A percentile compares a stretch with the other conserved stretches of the same genome.
These are phyloP conservation scores for Chlorella sp. DNA, from an alignment of 139 green algal genomes.

Conservation along the genomic window DNA sequence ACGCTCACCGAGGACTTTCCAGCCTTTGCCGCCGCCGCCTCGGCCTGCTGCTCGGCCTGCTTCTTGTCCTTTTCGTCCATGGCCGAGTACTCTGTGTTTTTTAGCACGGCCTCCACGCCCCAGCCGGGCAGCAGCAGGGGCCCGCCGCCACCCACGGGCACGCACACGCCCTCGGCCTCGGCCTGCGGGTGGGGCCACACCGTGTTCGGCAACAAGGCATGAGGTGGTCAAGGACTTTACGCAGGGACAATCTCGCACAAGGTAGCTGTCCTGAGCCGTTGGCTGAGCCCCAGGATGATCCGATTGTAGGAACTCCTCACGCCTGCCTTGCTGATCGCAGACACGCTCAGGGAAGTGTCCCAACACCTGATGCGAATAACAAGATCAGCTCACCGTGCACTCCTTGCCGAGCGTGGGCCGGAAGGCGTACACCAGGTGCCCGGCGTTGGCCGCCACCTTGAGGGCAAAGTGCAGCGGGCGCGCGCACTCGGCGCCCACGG, in stretches of 20 bases:
- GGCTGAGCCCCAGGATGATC: background rate
- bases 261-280: background rate
- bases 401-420: constrained; percentile 41
- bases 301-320: background rate
- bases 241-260: background rate
- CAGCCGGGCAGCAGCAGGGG: constrained; percentile 66
- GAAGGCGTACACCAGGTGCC: constrained; percentile 46
- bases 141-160: constrained; percentile 18
- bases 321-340: background rate
- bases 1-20: too few species aligned
- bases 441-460: background rate
- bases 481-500: constrained; percentile 56
- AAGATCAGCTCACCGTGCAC: constrained; percentile 18
- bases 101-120: constrained; percentile 91
- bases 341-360: background rate
- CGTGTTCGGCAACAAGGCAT: too few species aligned
- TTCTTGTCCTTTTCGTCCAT: constrained; percentile 65
- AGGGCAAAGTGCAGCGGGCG: constrained; percentile 46
- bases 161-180: constrained; percentile 13
- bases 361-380: background rate
- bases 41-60: background rate
- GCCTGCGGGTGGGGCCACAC: too few species aligned
- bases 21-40: background rate
- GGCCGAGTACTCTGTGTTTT: constrained; percentile 98
- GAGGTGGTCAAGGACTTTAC: background rate